Percentiles rank a stretch among this genome's conserved stretches.
phyloP scores from a whole-genome alignment of 2,329 filamentous ascomycete genomes.

The Boeremia exigua region DNA sequence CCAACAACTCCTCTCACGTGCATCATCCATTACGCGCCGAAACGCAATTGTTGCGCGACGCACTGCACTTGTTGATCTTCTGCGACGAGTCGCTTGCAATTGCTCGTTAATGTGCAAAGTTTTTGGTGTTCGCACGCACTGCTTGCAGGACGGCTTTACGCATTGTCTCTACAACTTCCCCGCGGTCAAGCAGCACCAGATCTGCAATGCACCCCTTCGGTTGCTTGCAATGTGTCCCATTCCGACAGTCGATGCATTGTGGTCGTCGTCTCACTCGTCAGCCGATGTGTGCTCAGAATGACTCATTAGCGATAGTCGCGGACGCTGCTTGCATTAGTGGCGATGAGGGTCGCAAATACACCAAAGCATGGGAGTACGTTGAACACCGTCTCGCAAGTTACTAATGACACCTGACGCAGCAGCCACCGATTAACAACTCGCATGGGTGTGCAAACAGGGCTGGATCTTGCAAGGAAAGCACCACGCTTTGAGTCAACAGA shows the following conservation, averaged over 20 bases:
- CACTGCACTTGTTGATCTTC: not conserved
- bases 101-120: not conserved
- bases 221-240: not conserved
- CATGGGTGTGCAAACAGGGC: too few species aligned
- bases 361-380: not conserved
- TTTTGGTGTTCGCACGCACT: not conserved
- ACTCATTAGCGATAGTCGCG: constrained; percentile 17
- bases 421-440: too few species aligned
- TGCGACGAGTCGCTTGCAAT: not conserved
- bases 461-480: too few species aligned
- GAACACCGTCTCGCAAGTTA: too few species aligned
- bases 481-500: too few species aligned
- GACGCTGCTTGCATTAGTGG: constrained; percentile 6
- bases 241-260: not conserved
- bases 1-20: constrained; percentile 10
- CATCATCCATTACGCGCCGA: constrained; percentile 13
- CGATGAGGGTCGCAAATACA: not conserved
- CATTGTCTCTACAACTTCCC: not conserved
- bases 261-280: not conserved
- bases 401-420: too few species aligned
- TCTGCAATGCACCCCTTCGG: not conserved
- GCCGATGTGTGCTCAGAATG: constrained; percentile 15
- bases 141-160: not conserved
- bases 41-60: constrained; percentile 1
- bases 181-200: not conserved